Percentiles rank a stretch among this genome's conserved stretches.
Evolutionary conservation across 805 yeast species (phyloP).

Genomic region (Kodamaea kaohsiungensis): DNA sequence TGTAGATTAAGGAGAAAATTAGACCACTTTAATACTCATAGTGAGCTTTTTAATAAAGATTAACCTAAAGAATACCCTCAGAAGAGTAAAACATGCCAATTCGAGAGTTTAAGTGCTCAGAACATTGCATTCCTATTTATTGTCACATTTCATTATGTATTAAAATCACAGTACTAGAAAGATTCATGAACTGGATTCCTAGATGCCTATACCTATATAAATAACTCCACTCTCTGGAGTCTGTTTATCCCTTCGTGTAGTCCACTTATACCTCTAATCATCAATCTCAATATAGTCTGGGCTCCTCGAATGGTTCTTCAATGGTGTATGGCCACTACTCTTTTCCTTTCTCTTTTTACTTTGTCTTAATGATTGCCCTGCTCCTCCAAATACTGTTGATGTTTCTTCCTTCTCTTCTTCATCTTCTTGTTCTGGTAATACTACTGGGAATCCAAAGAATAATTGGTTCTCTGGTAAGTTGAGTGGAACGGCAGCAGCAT

Average conservation of each 20-base stretch:
- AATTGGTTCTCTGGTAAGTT: conserved; percentile 80
- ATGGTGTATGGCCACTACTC: conserved; percentile 46
- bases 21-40: too few species aligned
- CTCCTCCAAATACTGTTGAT: conserved; percentile 50
- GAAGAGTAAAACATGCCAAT: too few species aligned
- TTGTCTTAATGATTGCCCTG: conserved; percentile 75
- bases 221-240: too few species aligned
- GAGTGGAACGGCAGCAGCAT: conserved; percentile 71
- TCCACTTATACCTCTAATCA: too few species aligned
- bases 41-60: too few species aligned
- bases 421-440: conserved; percentile 39
- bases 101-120: too few species aligned
- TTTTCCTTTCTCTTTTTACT: conserved; percentile 68
- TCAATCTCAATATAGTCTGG: conserved; percentile 85
- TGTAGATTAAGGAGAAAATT: too few species aligned
- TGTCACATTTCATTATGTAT: neutral
- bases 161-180: neutral
- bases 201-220: neutral
- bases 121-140: too few species aligned
- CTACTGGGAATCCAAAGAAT: conserved; percentile 89
- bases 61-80: too few species aligned
- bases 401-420: conserved; percentile 25
- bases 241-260: too few species aligned
- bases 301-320: conserved; percentile 63
- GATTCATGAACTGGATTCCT: too few species aligned